Percentiles rank a stretch among this genome's conserved stretches.
Evolutionary conservation across 2,329 filamentous ascomycete species (phyloP).

Genomic region (Tothia fuscella): DNA sequence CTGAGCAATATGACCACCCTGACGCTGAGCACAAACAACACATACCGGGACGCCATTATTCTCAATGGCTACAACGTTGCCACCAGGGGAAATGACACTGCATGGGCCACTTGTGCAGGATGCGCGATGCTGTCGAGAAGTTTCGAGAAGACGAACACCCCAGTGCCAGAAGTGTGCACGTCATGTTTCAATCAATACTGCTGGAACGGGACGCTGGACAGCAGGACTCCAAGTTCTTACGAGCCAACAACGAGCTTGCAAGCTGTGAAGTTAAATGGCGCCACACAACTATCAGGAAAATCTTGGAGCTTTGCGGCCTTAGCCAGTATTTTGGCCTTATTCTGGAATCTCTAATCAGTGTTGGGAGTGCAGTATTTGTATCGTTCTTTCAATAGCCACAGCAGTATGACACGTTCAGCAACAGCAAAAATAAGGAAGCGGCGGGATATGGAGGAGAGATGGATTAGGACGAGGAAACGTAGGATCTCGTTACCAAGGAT

Average conservation of each 20-base stretch:
- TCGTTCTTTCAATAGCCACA: no score
- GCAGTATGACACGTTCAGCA: no score
- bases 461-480: no score
- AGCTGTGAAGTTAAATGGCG: background rate
- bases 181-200: conserved; percentile 75
- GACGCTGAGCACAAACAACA: conserved; percentile 48
- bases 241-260: background rate
- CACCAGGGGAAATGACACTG: conserved; percentile 70
- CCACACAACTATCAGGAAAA: no score
- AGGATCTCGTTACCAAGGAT: no score
- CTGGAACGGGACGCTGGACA: conserved; percentile 69
- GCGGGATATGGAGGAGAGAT: no score
- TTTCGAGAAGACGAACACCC: conserved; percentile 57
- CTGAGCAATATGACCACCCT: conserved; percentile 73
- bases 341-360: no score
- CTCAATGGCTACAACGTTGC: conserved; percentile 74
- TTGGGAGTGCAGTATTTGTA: no score
- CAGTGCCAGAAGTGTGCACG: conserved; percentile 58
- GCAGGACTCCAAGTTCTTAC: conserved; percentile 12
- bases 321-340: no score
- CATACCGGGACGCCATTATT: conserved; percentile 67
- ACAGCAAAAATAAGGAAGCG: no score
- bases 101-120: conserved; percentile 74
- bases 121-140: conserved; percentile 79
- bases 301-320: no score